A percentile compares a stretch with the other conserved stretches of the same genome.
Evolutionary conservation across 805 yeast species (phyloP).

Genomic region (Lipomyces chichibuensis): DNA sequence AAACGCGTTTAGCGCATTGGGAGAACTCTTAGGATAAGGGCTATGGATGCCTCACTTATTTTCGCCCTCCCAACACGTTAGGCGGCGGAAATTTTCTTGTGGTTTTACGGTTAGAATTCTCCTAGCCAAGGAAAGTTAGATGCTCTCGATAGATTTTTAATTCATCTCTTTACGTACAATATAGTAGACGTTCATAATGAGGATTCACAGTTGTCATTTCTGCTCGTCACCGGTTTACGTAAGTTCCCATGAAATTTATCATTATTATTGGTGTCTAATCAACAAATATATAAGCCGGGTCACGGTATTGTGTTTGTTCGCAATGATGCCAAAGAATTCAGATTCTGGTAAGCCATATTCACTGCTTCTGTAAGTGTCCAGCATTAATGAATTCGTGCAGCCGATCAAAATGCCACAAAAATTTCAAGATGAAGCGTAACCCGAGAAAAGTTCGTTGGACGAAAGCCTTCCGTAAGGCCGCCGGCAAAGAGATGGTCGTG

Average conservation of each 20-base stretch:
- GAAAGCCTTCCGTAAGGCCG: conserved; percentile 97
- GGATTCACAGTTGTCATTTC: conserved; percentile 90
- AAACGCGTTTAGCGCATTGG: not conserved
- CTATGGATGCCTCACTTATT: not conserved
- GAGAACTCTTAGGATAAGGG: not conserved
- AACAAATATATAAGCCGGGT: conserved; percentile 37
- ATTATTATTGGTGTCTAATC: not conserved
- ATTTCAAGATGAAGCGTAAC: conserved; percentile 96
- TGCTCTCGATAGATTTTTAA: not conserved
- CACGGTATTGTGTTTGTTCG: conserved; percentile 94
- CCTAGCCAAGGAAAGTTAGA: not conserved
- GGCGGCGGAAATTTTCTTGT: not conserved
- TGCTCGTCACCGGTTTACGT: conserved; percentile 93
- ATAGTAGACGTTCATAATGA: conserved; percentile 53
- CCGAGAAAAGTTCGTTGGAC: conserved; percentile 95
- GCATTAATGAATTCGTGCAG: conserved; percentile 5
- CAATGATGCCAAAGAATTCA: conserved; percentile 95
- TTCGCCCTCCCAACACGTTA: not conserved
- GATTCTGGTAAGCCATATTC: conserved; percentile 63
- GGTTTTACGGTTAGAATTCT: not conserved
- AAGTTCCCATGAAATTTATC: conserved; percentile 25
- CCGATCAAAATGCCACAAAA: conserved; percentile 96
- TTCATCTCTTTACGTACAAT: not conserved
- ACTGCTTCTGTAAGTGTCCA: conserved; percentile 3
- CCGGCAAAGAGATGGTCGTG: conserved; percentile 97